phyloP scores from a whole-genome alignment of 345 rosid species.

The Rhizophora apiculata region DNA sequence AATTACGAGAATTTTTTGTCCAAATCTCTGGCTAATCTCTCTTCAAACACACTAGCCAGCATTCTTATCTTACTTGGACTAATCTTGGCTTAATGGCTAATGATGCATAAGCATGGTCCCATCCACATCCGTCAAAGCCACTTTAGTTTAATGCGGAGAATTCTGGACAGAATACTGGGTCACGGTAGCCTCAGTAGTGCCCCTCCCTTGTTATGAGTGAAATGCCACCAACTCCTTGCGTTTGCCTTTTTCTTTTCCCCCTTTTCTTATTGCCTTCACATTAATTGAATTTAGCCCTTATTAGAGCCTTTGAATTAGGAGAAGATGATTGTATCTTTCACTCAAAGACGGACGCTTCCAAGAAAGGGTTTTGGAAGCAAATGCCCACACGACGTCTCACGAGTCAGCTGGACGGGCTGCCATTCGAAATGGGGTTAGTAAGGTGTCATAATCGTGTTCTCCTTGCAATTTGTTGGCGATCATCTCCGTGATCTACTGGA shows the following conservation, averaged over 20 bases:
- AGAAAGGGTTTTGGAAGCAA: slow-evolving; percentile 24
- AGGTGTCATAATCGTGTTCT: slow-evolving; percentile 46
- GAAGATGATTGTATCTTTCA: not conserved
- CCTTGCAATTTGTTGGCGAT: slow-evolving; percentile 34
- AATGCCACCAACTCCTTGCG: not conserved
- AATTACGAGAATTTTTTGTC: slow-evolving; percentile 7
- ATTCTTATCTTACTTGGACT: slow-evolving; percentile 27
- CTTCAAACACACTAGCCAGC: not conserved
- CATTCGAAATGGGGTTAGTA: slow-evolving; percentile 34
- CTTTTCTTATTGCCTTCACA: slow-evolving; percentile 12
- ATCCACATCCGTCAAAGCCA: slow-evolving; percentile 39
- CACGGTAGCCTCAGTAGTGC: not conserved
- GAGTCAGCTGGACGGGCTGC: slow-evolving; percentile 4
- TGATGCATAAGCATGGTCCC: slow-evolving; percentile 39
- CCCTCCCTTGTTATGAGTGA: too few relatives aligned
- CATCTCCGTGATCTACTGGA: not conserved
- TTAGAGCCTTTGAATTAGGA: not conserved
- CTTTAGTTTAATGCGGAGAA: slow-evolving; percentile 15
- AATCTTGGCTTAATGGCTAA: slow-evolving; percentile 53
- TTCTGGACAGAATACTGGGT: slow-evolving; percentile 14
- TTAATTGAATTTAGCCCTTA: slow-evolving; percentile 1
- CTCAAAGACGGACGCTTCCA: slow-evolving; percentile 9
- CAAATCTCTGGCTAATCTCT: slow-evolving; percentile 1
- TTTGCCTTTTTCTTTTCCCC: not conserved
- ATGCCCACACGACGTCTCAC: not conserved